Base-by-base conservation (phyloP, 495 filamentous ascomycete species). In the Extremus antarcticus region DNA sequence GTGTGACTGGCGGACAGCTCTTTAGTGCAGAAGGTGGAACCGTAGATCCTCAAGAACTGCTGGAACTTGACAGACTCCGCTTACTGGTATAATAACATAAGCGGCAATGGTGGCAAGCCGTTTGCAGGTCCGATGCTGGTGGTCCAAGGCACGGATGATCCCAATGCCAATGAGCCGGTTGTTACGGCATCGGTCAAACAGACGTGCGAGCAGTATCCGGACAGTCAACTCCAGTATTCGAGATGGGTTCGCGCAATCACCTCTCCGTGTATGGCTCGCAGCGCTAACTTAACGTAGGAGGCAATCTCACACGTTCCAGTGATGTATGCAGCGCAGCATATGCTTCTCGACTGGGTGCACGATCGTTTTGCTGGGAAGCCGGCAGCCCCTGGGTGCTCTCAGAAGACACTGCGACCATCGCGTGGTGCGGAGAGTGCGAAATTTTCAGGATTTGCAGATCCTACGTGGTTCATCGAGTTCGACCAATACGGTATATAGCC, bases 121-220 rank as follows among this genome's bases (percentile, higher is more conserved):
- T 70, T 77, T 43, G 64, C 62, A 24, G 73, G 72, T 1, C 75
- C 75, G 32, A 43, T 78, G 47, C 63, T 77, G 2, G 63, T 75
- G n/a, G 60, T 76, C 3, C 70, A 72, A 38, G 76, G 75, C 17
- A 68, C 59, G 11, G 63, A 54, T 4, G 73, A 76, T 50, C 41
- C 53, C 21, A 47, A 51, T 7, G 64, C 72, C 0, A 62, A 65
- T 17, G 55, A 62, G 24, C 59, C 62, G 16, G 56, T 55, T 13
- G 68, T 67, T 0, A 55, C 60, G n/a, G 50, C 53, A 32, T 65
- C 64, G 0, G 67, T 74, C 0, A 25, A 62, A 16, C 60, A 66
- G 19, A 75, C 70, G 4, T 73, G 73, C 51, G 55, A 47, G 9
- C 35, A 49, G 7, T 63, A 58, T 43, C 60, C 62, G 7, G 59